These are phyloP conservation scores for Daldinia grandis DNA, from an alignment of 495 filamentous ascomycete species.

Conservation along the genomic window DNA sequence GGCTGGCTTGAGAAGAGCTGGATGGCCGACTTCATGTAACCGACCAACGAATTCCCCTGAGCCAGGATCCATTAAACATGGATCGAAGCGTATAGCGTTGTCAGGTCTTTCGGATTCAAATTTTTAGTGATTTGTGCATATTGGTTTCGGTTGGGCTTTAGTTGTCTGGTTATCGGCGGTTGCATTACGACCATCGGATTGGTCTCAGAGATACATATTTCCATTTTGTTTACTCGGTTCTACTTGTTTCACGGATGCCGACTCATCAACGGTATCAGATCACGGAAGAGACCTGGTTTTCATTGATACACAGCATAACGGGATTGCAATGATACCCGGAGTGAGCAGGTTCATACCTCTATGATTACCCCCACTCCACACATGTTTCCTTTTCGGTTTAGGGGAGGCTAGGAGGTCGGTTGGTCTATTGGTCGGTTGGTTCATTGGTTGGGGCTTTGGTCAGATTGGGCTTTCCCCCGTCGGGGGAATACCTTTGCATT, in stretches of 20 bases:
- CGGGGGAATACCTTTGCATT: constrained; percentile 39
- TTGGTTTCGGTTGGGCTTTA: constrained; percentile 15
- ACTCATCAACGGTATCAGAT: constrained; percentile 29
- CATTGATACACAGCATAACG: constrained; percentile 46
- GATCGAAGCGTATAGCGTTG: background rate
- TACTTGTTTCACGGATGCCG: constrained; percentile 19
- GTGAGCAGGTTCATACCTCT: constrained; percentile 40
- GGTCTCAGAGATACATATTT: constrained; percentile 25
- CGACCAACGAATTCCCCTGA: background rate
- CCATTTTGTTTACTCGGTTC: constrained; percentile 21
- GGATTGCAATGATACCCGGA: constrained; percentile 53
- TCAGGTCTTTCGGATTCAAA: background rate
- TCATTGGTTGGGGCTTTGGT: constrained; percentile 24
- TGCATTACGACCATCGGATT: constrained; percentile 19
- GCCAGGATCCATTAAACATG: constrained; percentile 24
- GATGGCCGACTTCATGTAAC: constrained; percentile 62
- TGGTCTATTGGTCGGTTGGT: constrained; percentile 16
- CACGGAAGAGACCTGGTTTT: constrained; percentile 29
- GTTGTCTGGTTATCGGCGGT: constrained; percentile 15
- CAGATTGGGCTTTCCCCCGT: constrained; percentile 28
- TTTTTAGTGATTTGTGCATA: constrained; percentile 17
- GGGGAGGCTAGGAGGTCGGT: constrained; percentile 7
- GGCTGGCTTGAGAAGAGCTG: constrained; percentile 80
- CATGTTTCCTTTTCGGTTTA: constrained; percentile 33
- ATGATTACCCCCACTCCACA: constrained; percentile 49